Evolutionary conservation across 768 basidiomycete species (phyloP).

Genomic region (Inosperma sp.): DNA sequence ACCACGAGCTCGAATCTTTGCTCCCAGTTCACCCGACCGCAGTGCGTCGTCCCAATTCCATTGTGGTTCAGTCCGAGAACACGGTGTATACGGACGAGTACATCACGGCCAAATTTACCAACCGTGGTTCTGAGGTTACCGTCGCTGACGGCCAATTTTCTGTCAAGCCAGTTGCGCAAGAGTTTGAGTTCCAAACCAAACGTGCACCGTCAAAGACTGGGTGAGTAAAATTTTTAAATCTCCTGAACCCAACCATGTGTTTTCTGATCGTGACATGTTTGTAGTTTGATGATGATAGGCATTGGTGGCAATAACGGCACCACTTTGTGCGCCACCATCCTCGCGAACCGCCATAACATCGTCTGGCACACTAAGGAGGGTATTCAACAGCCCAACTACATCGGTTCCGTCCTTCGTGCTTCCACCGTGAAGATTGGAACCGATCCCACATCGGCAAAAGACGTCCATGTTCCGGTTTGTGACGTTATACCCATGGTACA

Average conservation of each 20-base stretch:
- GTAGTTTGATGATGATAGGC: conserved; percentile 94
- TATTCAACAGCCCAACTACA: conserved; percentile 93
- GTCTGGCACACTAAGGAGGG: conserved; percentile 93
- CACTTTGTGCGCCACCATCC: conserved; percentile 88
- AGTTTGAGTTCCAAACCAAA: conserved; percentile 89
- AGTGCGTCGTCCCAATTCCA: conserved; percentile 65
- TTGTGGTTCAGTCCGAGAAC: conserved; percentile 79
- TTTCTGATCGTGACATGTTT: conserved; percentile 12
- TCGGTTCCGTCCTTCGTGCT: conserved; percentile 93
- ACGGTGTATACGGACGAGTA: conserved; percentile 76
- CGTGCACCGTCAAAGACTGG: conserved; percentile 87
- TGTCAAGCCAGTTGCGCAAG: conserved; percentile 73
- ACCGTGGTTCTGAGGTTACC: conserved; percentile 71
- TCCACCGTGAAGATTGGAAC: conserved; percentile 90
- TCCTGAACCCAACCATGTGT: conserved; percentile 12
- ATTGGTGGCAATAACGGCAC: conserved; percentile 97
- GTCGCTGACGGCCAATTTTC: conserved; percentile 70
- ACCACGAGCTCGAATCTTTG: conserved; percentile 63
- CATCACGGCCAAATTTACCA: conserved; percentile 78
- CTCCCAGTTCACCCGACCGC: conserved; percentile 82
- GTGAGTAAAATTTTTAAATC: conserved; percentile 43
- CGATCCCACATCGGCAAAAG: conserved; percentile 76
- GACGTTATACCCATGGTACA: conserved; percentile 97
- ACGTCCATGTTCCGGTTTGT: conserved; percentile 87
- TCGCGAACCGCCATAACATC: conserved; percentile 95